Evolutionary conservation across 306 rosid species (phyloP).

Genomic region (Vigna nakashimae): DNA sequence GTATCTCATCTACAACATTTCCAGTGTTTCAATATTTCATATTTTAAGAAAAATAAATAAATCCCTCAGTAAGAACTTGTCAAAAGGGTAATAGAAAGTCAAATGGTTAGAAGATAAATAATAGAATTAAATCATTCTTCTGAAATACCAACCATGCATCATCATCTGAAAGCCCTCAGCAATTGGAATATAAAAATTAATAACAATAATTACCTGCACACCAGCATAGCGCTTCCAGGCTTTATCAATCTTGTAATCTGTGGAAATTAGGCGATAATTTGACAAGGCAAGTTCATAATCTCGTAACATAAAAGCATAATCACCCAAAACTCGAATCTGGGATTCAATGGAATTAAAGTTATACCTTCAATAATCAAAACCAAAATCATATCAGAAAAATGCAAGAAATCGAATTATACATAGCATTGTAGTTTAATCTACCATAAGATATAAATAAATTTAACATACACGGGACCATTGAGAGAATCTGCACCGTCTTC

Average conservation of each 20-base stretch:
- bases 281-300: slow-evolving; percentile 98
- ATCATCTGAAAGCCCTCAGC: slow-evolving; percentile 31
- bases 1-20: slow-evolving; percentile 27
- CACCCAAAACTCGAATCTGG: slow-evolving; percentile 97
- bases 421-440: slow-evolving; percentile 34
- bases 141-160: slow-evolving; percentile 31
- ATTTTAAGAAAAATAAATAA: slow-evolving; percentile 21
- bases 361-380: slow-evolving; percentile 73
- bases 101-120: not conserved
- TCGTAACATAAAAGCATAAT: slow-evolving; percentile 94
- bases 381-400: slow-evolving; percentile 51
- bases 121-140: slow-evolving; percentile 28
- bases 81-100: slow-evolving; percentile 17
- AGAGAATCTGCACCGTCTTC: slow-evolving; percentile 81
- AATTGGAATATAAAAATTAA: slow-evolving; percentile 22
- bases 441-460: slow-evolving; percentile 38
- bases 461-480: slow-evolving; percentile 76
- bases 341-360: slow-evolving; percentile 90
- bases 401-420: slow-evolving; percentile 30
- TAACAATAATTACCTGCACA: slow-evolving; percentile 70
- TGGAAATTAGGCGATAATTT: slow-evolving; percentile 93
- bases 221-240: slow-evolving; percentile 99
- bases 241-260: slow-evolving; percentile 98
- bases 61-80: slow-evolving; percentile 11
- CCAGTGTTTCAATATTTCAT: slow-evolving; percentile 13